Evolutionary conservation across 768 basidiomycete genomes (phyloP), one percentile per base, ranked within the genome.

Genomic region (Lyophyllum decastes): DNA sequence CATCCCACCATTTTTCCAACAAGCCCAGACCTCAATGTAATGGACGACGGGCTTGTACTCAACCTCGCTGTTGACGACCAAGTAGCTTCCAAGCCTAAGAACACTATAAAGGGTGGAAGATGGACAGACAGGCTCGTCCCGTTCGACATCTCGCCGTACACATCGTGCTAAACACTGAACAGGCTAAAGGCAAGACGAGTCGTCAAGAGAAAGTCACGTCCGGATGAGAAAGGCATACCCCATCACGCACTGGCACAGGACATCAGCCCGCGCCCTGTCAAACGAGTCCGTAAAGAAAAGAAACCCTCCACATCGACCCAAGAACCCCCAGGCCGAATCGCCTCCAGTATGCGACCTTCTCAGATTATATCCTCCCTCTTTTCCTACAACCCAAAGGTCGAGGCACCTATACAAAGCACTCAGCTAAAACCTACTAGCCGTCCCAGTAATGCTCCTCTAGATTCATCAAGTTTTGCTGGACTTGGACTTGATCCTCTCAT

Each of bases 291-390:
- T 27, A 61, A 52, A 52, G 60, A 61, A 56, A 64, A 62, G 61
- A 65, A 60, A 58, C 56, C 60, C 40, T 60, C 55, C 57, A 63
- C 61, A 52, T 49, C 60, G 27, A 65, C 66, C 47, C 66, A 58
- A 45, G 63, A 57, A 47, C 55, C 68, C 35, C 65, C 61, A 38
- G 48, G 66, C 33, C 66, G 64, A 59, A 61, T 67, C 56, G 58
- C 69, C 35, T 45, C 71, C 24, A 62, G 41, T 53, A 59, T 61
- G 46, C 70, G 73, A 43, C 67, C 75, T 57, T 77, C 80, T 2
- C 89, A 90, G 63, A 75, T 95, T 58, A 92, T 96, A 60, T 97
- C 95, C 0, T 95, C 94, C 9, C 78, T 96, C 8, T 96, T 96
- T 75, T 85, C 92, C 2, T 90, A 83, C 60, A 94, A 94, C 63